Evolutionary conservation across 768 basidiomycete species (phyloP).

Genomic region (Termitomyces sp.): DNA sequence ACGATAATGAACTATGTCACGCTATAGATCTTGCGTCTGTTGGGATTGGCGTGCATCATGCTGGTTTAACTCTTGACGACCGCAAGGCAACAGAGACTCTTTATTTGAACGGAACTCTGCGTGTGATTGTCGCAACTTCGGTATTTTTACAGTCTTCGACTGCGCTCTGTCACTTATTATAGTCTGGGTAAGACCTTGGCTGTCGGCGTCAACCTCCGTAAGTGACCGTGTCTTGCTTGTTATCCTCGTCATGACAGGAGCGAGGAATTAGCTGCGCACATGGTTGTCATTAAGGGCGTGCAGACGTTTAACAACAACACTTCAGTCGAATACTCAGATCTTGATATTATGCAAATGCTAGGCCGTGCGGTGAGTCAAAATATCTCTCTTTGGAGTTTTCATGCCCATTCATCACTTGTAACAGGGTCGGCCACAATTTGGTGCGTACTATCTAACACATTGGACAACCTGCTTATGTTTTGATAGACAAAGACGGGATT

Average conservation of each 20-base stretch:
- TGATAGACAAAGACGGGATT: conserved; percentile 74
- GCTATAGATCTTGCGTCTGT: conserved; percentile 53
- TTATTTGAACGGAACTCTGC: conserved; percentile 61
- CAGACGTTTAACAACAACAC: conserved; percentile 69
- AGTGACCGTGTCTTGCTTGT: conserved; percentile 22
- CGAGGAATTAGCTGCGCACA: conserved; percentile 69
- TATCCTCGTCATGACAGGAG: conserved; percentile 2
- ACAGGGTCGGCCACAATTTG: conserved; percentile 91
- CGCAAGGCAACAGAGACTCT: conserved; percentile 70
- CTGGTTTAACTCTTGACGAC: conserved; percentile 75
- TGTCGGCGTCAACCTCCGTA: conserved; percentile 94
- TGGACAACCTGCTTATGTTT: neutral
- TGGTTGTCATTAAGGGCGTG: conserved; percentile 92
- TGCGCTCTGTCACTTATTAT: neutral
- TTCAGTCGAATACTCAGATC: conserved; percentile 81
- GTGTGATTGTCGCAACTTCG: conserved; percentile 79
- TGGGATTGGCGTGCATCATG: conserved; percentile 92
- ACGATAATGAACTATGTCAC: neutral
- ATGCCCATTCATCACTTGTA: neutral
- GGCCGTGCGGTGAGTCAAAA: conserved; percentile 75
- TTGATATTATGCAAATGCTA: conserved; percentile 96
- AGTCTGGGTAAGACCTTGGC: conserved; percentile 72
- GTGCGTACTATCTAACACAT: conserved; percentile 30
- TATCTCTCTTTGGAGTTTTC: neutral
- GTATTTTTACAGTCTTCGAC: conserved; percentile 38